Conservation (phyloP, 164 flowering plant genomes). For the Vitis labrusca region DNA sequence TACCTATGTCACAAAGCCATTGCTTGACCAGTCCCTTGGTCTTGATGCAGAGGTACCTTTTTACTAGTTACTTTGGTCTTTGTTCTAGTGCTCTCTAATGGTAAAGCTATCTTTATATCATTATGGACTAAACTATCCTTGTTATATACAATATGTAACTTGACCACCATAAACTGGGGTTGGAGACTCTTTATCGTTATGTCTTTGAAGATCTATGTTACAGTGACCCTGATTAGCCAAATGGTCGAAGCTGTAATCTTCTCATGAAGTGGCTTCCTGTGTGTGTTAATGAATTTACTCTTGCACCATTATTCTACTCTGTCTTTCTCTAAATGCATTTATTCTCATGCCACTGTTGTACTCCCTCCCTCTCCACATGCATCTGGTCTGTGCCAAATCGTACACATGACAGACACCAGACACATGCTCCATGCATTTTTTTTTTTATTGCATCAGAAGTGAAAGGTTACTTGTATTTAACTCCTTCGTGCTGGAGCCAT, state of each 20-base stretch:
- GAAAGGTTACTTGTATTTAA: too few species aligned
- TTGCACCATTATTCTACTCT: too few species aligned
- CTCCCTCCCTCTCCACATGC: too few species aligned
- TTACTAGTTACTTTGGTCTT: background rate
- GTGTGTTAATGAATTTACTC: too few species aligned
- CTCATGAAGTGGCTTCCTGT: too few species aligned
- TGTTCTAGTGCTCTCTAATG: conserved; percentile 4
- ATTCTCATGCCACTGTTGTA: too few species aligned
- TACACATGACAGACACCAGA: too few species aligned
- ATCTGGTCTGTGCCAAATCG: too few species aligned
- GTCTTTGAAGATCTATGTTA: background rate
- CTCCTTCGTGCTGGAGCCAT: background rate
- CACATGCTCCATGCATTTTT: too few species aligned
- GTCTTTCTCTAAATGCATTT: too few species aligned
- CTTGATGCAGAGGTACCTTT: conserved; percentile 59
- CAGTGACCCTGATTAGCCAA: background rate
- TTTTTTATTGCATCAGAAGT: too few species aligned
- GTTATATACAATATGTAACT: background rate
- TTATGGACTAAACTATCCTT: background rate
- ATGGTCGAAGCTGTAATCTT: background rate
- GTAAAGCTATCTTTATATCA: background rate
- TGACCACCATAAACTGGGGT: background rate
- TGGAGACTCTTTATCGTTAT: too few species aligned
- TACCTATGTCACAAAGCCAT: conserved; percentile 65
- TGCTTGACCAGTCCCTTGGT: conserved; percentile 58